Conservation (phyloP, 495 filamentous ascomycete genomes). For the Trichoderma gamsii region DNA sequence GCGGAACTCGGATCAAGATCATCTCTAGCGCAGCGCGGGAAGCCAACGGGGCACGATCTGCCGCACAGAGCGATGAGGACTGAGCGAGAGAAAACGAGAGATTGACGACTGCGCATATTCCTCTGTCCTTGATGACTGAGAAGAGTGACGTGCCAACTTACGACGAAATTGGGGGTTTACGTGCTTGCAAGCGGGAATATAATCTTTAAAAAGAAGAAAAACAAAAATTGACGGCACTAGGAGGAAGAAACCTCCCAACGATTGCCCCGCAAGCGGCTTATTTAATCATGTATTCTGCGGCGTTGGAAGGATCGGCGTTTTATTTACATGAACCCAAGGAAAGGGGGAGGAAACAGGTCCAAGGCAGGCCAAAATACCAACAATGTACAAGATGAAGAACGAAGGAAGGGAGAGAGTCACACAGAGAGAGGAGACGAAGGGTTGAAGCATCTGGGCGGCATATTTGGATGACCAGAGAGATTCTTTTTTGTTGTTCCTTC, state of each 20-base stretch:
- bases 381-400: slow-evolving; percentile 2
- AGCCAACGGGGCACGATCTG: slow-evolving; percentile 35
- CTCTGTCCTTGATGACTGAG: background rate
- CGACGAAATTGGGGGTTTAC: background rate
- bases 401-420: background rate
- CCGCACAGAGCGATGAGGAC: slow-evolving; percentile 43
- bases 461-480: background rate
- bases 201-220: background rate
- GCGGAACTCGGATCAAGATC: slow-evolving; percentile 45
- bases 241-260: background rate
- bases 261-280: slow-evolving; percentile 8
- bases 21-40: slow-evolving; percentile 47
- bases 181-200: background rate
- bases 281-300: slow-evolving; percentile 13
- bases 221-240: background rate
- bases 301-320: slow-evolving; percentile 10
- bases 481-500: background rate
- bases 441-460: slow-evolving; percentile 1
- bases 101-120: background rate
- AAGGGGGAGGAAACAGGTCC: slow-evolving; percentile 5
- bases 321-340: background rate
- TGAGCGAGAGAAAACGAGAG: slow-evolving; percentile 18
- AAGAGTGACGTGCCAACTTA: background rate
- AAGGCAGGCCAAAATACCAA: slow-evolving; percentile 12
- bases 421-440: background rate